phyloP scores from a whole-genome alignment of 768 basidiomycete genomes.

The Chalciporus piperatus region DNA sequence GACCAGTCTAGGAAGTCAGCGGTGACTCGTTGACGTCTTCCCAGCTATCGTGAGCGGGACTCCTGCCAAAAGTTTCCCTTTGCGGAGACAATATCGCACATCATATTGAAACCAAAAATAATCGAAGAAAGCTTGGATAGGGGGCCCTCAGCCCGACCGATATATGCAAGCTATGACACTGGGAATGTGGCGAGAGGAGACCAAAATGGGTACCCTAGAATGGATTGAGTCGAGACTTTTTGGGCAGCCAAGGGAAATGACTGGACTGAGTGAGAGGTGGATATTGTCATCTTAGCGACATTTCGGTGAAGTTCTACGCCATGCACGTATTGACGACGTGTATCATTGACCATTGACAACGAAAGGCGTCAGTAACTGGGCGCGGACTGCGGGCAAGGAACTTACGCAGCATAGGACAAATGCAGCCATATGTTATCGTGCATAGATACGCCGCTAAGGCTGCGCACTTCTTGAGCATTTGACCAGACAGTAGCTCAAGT shows the following conservation, averaged over 20 bases:
- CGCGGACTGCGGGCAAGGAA: not conserved
- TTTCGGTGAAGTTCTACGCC: not conserved
- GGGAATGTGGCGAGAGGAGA: slow-evolving; percentile 1
- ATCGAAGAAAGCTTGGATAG: not conserved
- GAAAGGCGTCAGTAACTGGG: not conserved
- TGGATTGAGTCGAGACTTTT: not conserved
- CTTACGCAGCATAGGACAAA: not conserved
- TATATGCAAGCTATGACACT: not conserved
- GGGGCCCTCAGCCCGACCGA: not conserved
- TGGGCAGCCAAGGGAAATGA: not conserved
- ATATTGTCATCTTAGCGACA: slow-evolving; percentile 1
- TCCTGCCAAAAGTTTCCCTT: not conserved
- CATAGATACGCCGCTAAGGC: not conserved
- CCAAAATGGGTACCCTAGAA: slow-evolving; percentile 4
- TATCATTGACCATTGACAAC: not conserved
- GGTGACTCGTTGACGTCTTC: not conserved
- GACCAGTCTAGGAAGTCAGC: not conserved
- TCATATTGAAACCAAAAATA: slow-evolving; percentile 5
- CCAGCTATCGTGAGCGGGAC: not conserved
- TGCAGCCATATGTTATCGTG: not conserved
- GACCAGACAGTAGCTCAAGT: not conserved
- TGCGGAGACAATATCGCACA: not conserved
- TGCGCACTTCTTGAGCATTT: not conserved
- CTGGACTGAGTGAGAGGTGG: not conserved
- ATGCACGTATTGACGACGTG: not conserved